Evolutionary conservation across 768 basidiomycete species (phyloP).

Genomic region (Trametes cingulata): DNA sequence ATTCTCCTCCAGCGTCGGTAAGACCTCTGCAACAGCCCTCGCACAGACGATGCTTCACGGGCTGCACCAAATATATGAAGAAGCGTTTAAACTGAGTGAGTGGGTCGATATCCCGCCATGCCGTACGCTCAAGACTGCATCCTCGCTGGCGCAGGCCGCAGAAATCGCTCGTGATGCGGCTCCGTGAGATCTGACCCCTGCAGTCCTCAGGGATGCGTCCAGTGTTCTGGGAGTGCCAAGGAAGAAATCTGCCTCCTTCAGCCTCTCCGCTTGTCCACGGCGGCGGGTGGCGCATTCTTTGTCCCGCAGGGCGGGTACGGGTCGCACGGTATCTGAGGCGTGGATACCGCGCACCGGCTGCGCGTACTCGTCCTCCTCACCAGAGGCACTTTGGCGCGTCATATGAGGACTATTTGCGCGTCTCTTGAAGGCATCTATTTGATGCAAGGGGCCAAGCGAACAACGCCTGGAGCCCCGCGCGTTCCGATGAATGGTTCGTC

Average conservation of each 20-base stretch:
- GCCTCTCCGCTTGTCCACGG: background rate
- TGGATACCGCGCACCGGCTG: background rate
- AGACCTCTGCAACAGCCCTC: background rate
- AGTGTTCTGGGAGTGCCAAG: constrained; percentile 8
- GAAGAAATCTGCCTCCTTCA: too few species aligned
- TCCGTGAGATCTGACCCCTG: background rate
- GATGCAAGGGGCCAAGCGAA: background rate
- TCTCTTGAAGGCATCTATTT: background rate
- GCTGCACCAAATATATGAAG: too few species aligned
- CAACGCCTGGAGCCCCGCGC: background rate
- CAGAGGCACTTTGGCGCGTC: background rate
- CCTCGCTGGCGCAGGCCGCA: background rate
- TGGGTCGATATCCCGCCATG: background rate
- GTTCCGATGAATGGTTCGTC: background rate
- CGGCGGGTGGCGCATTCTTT: background rate
- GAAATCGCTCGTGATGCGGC: background rate
- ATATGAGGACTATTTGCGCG: background rate
- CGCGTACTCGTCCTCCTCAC: background rate
- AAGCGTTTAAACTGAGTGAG: too few species aligned
- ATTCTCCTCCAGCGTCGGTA: too few species aligned
- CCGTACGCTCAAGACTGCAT: background rate
- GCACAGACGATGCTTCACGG: too few species aligned
- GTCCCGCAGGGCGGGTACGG: background rate
- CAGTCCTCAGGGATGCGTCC: background rate
- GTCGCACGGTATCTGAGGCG: background rate